phyloP scores from a whole-genome alignment of 768 basidiomycete genomes.

The Cystofilobasidium ferigula region DNA sequence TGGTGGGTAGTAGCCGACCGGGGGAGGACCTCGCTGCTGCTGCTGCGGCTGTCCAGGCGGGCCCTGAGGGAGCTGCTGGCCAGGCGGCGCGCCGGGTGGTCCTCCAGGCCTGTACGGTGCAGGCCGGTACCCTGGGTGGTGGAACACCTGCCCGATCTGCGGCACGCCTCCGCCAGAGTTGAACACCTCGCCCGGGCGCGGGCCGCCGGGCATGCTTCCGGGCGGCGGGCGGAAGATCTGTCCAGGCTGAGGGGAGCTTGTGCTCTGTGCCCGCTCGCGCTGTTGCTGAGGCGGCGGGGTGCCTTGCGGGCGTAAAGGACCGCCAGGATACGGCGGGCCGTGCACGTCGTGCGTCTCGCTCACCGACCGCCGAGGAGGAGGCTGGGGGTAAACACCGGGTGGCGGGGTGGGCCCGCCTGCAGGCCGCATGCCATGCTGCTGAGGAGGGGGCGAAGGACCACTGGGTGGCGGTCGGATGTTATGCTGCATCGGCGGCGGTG shows the following conservation, averaged over 20 bases:
- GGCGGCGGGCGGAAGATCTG: slow-evolving; percentile 29
- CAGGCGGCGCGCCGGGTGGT: background rate
- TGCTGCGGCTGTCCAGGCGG: slow-evolving; percentile 1
- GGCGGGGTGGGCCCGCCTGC: background rate
- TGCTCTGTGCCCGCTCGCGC: background rate
- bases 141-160: slow-evolving; percentile 25
- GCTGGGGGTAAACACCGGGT: background rate
- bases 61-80: too few relatives aligned
- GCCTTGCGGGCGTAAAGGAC: slow-evolving; percentile 23
- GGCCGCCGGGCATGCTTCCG: slow-evolving; percentile 12
- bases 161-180: slow-evolving; percentile 29
- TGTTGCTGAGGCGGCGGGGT: background rate
- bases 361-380: background rate
- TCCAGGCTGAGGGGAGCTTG: slow-evolving; percentile 24
- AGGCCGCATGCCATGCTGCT: background rate
- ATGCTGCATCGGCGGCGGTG: slow-evolving; percentile 4
- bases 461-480: background rate
- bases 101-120: slow-evolving; percentile 16
- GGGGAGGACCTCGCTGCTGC: slow-evolving; percentile 10
- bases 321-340: slow-evolving; percentile 30
- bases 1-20: background rate
- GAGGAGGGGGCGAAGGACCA: background rate
- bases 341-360: background rate
- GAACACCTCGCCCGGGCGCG: slow-evolving; percentile 27
- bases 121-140: slow-evolving; percentile 21